Percentiles rank a stretch among this genome's conserved stretches.
Conservation (phyloP, 1,284 basidiomycete species). For the Pseudozyma sp. region DNA sequence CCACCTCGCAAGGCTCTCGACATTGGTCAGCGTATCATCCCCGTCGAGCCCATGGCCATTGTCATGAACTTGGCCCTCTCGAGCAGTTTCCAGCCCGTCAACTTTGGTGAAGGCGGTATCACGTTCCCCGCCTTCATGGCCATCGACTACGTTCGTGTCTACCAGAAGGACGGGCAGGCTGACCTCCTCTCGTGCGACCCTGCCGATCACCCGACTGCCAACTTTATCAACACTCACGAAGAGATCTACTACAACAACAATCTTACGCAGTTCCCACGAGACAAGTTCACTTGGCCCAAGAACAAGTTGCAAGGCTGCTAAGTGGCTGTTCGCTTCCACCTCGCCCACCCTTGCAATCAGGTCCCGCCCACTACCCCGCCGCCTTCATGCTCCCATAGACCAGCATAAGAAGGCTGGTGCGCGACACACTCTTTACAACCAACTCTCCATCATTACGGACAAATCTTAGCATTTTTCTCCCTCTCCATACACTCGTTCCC, state of each 20-base stretch:
- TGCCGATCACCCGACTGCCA: constrained; percentile 59
- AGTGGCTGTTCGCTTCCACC: background rate
- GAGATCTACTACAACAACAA: constrained; percentile 66
- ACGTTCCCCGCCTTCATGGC: constrained; percentile 57
- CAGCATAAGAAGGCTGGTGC: no score
- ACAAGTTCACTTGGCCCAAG: constrained; percentile 56
- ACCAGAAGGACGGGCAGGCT: constrained; percentile 59
- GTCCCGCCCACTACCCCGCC: background rate
- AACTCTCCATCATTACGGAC: constrained; percentile 4
- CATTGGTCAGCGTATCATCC: constrained; percentile 59
- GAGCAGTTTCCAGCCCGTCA: constrained; percentile 60
- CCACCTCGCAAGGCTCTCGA: constrained; percentile 36
- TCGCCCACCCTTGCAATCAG: background rate
- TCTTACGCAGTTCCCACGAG: constrained; percentile 52
- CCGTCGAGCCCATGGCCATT: constrained; percentile 65
- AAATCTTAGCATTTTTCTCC: background rate
- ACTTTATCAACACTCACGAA: constrained; percentile 62
- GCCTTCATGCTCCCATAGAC: background rate
- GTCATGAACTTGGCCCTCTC: constrained; percentile 65
- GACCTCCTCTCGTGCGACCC: constrained; percentile 59
- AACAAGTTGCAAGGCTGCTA: constrained; percentile 58
- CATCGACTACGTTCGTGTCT: constrained; percentile 63
- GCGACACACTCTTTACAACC: no score
- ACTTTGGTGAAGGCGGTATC: constrained; percentile 48
- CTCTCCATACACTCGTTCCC: background rate